phyloP scores from a whole-genome alignment of 768 basidiomycete species.

The Leccinum variicolor region DNA sequence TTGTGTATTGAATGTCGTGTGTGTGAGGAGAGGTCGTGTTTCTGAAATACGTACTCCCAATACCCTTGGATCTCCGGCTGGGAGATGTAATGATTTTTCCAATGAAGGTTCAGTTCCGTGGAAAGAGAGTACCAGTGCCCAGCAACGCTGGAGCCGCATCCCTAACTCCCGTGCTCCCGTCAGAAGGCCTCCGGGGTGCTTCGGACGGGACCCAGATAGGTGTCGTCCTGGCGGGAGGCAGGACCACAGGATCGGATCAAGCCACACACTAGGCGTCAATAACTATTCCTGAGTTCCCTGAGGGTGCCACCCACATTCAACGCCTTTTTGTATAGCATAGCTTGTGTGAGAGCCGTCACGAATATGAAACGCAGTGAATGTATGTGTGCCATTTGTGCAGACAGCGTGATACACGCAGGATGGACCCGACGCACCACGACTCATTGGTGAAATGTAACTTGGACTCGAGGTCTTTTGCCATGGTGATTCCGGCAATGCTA shows the following conservation, averaged over 20 bases:
- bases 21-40: constrained; percentile 34
- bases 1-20: constrained; percentile 36
- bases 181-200: background rate
- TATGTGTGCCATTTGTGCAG: background rate
- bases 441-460: constrained; percentile 37
- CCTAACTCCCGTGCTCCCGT: background rate
- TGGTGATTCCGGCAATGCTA: background rate
- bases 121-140: background rate
- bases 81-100: constrained; percentile 5
- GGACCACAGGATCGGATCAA: background rate
- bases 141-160: background rate
- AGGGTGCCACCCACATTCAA: background rate
- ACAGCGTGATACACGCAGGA: background rate
- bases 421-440: constrained; percentile 36
- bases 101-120: background rate
- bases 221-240: constrained; percentile 1
- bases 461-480: constrained; percentile 2
- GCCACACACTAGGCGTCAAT: background rate
- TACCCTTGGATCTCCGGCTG: constrained; percentile 3
- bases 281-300: background rate
- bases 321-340: background rate
- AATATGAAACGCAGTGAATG: background rate
- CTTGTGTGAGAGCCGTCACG: constrained; percentile 20
- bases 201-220: background rate
- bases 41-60: constrained; percentile 45